These are phyloP conservation scores for Chaetomium fimeti DNA, from an alignment of 495 filamentous ascomycete species.

Conservation along the genomic window DNA sequence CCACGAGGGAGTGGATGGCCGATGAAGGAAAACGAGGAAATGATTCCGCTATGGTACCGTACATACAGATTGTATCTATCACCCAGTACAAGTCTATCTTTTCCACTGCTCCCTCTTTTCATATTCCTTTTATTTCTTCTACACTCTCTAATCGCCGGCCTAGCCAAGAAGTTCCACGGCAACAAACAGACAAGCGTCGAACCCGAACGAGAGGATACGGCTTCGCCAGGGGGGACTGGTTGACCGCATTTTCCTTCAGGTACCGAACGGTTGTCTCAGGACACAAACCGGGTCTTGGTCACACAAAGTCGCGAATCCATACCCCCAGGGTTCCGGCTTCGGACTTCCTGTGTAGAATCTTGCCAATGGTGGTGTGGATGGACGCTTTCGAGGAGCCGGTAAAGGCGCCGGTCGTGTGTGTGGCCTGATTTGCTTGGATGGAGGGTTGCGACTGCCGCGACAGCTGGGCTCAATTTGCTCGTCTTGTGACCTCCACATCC, in stretches of 20 bases:
- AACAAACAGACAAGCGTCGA: no score
- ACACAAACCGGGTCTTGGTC: background rate
- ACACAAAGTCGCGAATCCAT: background rate
- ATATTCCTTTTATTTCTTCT: no score
- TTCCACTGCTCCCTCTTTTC: no score
- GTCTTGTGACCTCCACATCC: background rate
- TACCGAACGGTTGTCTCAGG: background rate
- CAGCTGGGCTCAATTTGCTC: background rate
- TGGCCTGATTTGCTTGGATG: background rate
- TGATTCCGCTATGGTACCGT: no score
- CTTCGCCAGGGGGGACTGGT: background rate
- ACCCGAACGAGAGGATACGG: background rate
- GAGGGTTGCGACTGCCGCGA: background rate
- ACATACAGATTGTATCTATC: no score
- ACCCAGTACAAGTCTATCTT: no score
- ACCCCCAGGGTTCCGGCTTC: background rate
- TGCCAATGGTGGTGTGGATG: background rate
- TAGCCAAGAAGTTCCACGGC: no score
- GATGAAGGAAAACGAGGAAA: no score
- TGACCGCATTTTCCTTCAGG: constrained; percentile 7
- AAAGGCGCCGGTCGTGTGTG: background rate
- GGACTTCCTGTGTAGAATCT: background rate
- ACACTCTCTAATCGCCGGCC: no score
- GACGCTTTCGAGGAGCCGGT: background rate
- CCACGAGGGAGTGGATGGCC: background rate